A percentile compares a stretch with the other conserved stretches of the same genome.
Conservation (phyloP, 768 basidiomycete species). For the Phylloporus scabripes region DNA sequence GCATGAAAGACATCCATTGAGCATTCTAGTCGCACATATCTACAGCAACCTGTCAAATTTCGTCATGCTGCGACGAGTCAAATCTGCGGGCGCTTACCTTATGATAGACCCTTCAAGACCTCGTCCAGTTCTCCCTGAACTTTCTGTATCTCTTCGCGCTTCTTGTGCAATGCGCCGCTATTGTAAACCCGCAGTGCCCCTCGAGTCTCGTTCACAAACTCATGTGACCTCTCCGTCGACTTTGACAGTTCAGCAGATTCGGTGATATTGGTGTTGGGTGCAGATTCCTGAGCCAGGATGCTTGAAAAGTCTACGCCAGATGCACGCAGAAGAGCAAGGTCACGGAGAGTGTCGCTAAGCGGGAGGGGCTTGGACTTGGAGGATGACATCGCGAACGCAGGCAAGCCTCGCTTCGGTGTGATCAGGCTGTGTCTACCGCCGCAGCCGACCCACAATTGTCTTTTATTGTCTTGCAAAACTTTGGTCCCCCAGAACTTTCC, state of each 20-base stretch:
- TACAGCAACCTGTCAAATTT: not conserved
- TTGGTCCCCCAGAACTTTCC: not conserved
- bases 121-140: constrained; percentile 53
- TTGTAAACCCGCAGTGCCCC: constrained; percentile 43
- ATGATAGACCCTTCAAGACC: constrained; percentile 33
- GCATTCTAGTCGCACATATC: not conserved
- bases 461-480: not conserved
- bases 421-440: not conserved
- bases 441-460: not conserved
- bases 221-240: constrained; percentile 43
- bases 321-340: constrained; percentile 66
- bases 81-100: constrained; percentile 10
- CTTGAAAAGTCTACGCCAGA: constrained; percentile 42
- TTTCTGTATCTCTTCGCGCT: constrained; percentile 52
- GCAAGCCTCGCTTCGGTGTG: not conserved
- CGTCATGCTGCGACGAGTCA: not conserved
- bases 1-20: not conserved
- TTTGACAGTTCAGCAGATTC: constrained; percentile 10
- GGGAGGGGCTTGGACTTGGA: constrained; percentile 43
- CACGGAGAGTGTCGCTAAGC: constrained; percentile 55
- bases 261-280: not conserved
- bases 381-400: constrained; percentile 14
- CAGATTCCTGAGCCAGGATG: constrained; percentile 19
- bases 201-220: constrained; percentile 55
- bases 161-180: constrained; percentile 44